A percentile compares a stretch with the other conserved stretches of the same genome.
Conservation (phyloP, 2,329 filamentous ascomycete species). For the Helicocarpus griseus region DNA sequence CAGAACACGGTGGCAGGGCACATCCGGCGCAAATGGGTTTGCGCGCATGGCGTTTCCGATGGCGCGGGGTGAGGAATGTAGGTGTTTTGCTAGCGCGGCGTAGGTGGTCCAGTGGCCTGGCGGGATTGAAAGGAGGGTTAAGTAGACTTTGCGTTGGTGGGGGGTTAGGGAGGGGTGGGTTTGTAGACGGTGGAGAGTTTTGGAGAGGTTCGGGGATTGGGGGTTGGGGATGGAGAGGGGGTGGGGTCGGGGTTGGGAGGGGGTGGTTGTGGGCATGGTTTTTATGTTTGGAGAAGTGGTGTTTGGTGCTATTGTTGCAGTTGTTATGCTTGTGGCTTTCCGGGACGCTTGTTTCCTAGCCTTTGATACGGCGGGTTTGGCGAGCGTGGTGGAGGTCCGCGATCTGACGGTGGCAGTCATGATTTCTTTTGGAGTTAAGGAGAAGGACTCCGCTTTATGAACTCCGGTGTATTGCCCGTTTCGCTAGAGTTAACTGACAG, state of each 20-base stretch:
- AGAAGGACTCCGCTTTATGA: too few species aligned
- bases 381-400: not conserved
- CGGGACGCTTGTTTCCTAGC: not conserved
- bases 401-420: not conserved
- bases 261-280: not conserved
- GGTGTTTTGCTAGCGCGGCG: conserved; percentile 56
- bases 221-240: not conserved
- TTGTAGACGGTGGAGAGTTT: conserved; percentile 32
- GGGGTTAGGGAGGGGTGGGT: conserved; percentile 39
- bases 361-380: not conserved
- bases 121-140: conserved; percentile 67
- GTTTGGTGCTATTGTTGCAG: not conserved
- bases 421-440: not conserved
- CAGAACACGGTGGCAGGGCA: conserved; percentile 74
- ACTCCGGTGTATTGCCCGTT: too few species aligned
- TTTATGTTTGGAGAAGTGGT: not conserved
- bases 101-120: conserved; percentile 68
- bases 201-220: conserved; percentile 8
- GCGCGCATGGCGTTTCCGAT: conserved; percentile 65
- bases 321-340: not conserved
- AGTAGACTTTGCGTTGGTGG: conserved; percentile 51
- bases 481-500: too few species aligned
- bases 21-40: conserved; percentile 74
- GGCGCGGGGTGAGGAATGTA: conserved; percentile 63
- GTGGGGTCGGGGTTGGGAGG: not conserved